Evolutionary conservation across 1,284 basidiomycete species (phyloP), one percentile per base, ranked within the genome.

Genomic region (Moniliella sp.): DNA sequence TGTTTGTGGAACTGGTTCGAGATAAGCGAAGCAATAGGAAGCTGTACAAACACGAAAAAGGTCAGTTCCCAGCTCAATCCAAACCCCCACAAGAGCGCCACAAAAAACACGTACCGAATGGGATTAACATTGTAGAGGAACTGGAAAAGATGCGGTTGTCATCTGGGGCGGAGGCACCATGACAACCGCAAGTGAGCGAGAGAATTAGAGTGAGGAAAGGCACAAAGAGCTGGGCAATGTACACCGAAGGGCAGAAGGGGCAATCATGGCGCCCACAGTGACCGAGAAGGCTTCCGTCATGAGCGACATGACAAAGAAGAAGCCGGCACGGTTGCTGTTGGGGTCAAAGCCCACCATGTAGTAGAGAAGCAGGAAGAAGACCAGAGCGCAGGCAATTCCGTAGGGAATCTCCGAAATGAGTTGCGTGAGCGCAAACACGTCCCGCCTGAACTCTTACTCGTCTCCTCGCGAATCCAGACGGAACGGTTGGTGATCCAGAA

Each of bases 191-290:
- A 12, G 44, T 44, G 35, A 53, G 32, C 32, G 42, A 43, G 34
- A 53, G 33, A 15, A 45, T 33, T 28, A 81, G 66, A 28, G 69
- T 66, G 30, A 82, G 18, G 46, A 62, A 78, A 4, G 80, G 76
- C 49, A 78, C 82, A 62, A 76, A 76, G n/a, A 84, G 62, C 8
- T 77, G 74, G 4, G 78, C 78, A 31, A 82, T 72, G 55, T 72
- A 60, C 42, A 64, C n/a, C n/a, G n/a, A n/a, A n/a, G n/a, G n/a
- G n/a, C n/a, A n/a, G n/a, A n/a, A n/a, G n/a, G n/a, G n/a, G n/a
- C n/a, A n/a, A n/a, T n/a, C n/a, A n/a, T n/a, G n/a, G n/a, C n/a
- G n/a, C n/a, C n/a, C n/a, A n/a, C n/a, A n/a, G n/a, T n/a, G n/a
- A n/a, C n/a, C n/a, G n/a, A n/a, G n/a, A n/a, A n/a, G n/a, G n/a